Conservation (phyloP, 1,139 yeast genomes). For the Insectozyma bohioensis region DNA sequence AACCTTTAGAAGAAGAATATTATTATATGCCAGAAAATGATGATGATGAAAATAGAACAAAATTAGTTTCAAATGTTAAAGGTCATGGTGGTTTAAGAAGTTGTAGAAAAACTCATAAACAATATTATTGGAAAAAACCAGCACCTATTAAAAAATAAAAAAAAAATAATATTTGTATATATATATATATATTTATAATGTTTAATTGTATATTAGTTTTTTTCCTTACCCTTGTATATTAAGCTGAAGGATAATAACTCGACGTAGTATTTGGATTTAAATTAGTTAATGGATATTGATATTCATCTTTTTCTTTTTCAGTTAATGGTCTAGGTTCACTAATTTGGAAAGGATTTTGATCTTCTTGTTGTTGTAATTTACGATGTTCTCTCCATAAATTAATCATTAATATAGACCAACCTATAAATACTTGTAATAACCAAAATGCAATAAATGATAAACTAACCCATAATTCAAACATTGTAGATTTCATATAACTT, state of each 20-base stretch:
- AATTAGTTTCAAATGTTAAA: slow-evolving; percentile 70
- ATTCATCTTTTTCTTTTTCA: slow-evolving; percentile 23
- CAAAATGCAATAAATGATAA: slow-evolving; percentile 46
- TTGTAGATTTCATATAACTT: slow-evolving; percentile 34
- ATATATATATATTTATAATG: slow-evolving; percentile 1
- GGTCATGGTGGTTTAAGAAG: slow-evolving; percentile 82
- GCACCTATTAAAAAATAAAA: slow-evolving; percentile 42
- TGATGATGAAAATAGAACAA: slow-evolving; percentile 63
- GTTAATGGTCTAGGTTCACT: slow-evolving; percentile 34
- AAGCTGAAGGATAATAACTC: slow-evolving; percentile 10
- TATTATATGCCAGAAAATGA: slow-evolving; percentile 87
- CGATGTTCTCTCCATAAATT: slow-evolving; percentile 2
- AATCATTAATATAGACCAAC: slow-evolving; percentile 15
- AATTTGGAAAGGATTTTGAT: slow-evolving; percentile 15
- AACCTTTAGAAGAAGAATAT: slow-evolving; percentile 88
- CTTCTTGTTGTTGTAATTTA: slow-evolving; percentile 4
- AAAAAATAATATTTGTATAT: neutral
- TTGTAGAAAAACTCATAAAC: slow-evolving; percentile 93
- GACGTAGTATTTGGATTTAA: slow-evolving; percentile 9
- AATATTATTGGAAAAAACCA: slow-evolving; percentile 84
- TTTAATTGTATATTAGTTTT: slow-evolving; percentile 1
- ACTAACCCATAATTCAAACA: slow-evolving; percentile 48
- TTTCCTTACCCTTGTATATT: neutral
- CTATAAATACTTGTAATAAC: slow-evolving; percentile 46
- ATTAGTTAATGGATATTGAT: slow-evolving; percentile 29